phyloP scores from a whole-genome alignment of 1,284 basidiomycete genomes.

The Kwoniella shivajii region DNA sequence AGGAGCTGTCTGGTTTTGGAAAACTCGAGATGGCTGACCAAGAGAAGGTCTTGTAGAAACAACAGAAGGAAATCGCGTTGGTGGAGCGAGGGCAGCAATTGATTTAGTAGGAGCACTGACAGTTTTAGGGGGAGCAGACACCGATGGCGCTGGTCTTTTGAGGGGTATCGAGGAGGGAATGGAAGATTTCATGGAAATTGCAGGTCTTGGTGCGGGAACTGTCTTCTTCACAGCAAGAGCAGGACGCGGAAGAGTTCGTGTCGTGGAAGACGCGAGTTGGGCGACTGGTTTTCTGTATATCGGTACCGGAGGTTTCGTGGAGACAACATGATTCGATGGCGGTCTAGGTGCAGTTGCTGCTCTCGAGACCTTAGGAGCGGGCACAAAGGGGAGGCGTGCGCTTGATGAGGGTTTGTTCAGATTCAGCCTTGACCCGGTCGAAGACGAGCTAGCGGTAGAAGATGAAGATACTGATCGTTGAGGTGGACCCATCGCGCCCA shows the following conservation, averaged over 20 bases:
- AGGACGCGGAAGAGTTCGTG: constrained; percentile 7
- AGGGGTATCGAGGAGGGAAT: constrained; percentile 24
- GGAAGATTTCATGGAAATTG: neutral
- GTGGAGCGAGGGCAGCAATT: neutral
- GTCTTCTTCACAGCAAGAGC: constrained; percentile 7
- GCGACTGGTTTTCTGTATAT: neutral
- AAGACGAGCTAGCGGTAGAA: constrained; percentile 9
- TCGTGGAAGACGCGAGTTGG: constrained; percentile 2
- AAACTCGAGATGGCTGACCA: constrained; percentile 29
- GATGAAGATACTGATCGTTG: constrained; percentile 21
- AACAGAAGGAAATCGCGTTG: constrained; percentile 1
- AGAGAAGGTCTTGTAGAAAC: constrained; percentile 15
- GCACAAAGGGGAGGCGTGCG: too few species aligned
- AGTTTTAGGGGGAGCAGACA: neutral
- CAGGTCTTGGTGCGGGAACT: constrained; percentile 1
- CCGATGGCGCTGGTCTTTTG: constrained; percentile 26
- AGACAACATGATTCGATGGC: neutral
- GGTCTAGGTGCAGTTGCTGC: neutral
- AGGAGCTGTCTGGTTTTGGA: constrained; percentile 11
- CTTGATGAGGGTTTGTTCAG: neutral
- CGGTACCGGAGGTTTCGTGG: neutral
- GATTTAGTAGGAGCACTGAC: neutral
- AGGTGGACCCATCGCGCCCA: constrained; percentile 22
- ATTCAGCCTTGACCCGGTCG: neutral
- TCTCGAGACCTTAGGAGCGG: neutral